Conservation (phyloP, 257 asterid genomes). For the Nicotiana paniculata region DNA sequence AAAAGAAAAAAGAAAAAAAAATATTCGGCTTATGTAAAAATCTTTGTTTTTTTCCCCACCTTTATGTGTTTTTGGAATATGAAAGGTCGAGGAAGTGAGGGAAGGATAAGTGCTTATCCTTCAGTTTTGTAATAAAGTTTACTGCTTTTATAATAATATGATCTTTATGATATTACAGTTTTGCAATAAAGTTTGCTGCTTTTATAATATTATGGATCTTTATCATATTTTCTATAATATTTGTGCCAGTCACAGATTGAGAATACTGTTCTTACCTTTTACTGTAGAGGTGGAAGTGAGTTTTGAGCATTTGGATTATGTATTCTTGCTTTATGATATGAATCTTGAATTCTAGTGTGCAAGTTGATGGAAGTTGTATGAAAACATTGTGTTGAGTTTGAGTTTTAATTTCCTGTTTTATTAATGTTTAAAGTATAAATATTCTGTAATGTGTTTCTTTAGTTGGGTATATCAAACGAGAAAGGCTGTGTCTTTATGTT, state of each 20-base stretch:
- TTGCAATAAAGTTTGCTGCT: neutral
- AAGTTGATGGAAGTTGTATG: too few relatives aligned
- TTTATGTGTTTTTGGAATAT: constrained; percentile 2
- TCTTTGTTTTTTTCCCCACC: neutral
- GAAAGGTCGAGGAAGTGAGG: constrained; percentile 7
- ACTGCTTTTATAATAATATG: neutral
- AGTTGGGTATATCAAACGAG: too few relatives aligned
- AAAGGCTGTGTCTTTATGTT: too few relatives aligned
- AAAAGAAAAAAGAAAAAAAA: neutral
- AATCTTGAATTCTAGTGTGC: neutral
- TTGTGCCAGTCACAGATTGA: neutral
- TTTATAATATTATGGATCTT: neutral
- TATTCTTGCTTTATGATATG: neutral
- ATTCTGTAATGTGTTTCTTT: too few relatives aligned
- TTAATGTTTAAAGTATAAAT: too few relatives aligned
- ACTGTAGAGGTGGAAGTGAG: neutral
- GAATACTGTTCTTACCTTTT: too few relatives aligned
- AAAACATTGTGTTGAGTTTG: too few relatives aligned
- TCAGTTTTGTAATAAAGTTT: neutral
- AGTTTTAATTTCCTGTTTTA: too few relatives aligned
- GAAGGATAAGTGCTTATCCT: neutral
- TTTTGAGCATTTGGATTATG: neutral
- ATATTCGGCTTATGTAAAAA: neutral
- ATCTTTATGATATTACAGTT: neutral
- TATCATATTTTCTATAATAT: neutral